phyloP scores from a whole-genome alignment of 2,329 filamentous ascomycete species.

The Scopulariopsis brevicaulis region DNA sequence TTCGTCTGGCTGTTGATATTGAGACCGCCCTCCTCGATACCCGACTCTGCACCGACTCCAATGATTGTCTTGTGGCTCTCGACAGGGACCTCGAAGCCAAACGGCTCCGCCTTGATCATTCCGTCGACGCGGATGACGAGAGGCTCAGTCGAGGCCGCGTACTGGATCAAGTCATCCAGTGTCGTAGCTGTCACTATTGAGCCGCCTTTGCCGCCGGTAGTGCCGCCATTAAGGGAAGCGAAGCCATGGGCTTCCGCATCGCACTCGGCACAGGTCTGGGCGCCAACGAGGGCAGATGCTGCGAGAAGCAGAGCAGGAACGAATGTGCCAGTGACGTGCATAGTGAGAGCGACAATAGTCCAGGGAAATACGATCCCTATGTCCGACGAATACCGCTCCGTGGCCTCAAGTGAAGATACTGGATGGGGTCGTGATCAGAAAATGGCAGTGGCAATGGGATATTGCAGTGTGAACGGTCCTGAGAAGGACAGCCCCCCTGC shows the following conservation, averaged over 20 bases:
- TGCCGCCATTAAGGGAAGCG: not conserved
- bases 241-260: not conserved
- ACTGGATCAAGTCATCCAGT: not conserved
- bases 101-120: not conserved
- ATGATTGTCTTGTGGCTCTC: slow-evolving; percentile 11
- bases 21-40: slow-evolving; percentile 9
- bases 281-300: not conserved
- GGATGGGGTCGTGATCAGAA: not conserved
- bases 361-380: not conserved
- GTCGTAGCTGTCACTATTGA: not conserved
- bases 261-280: not conserved
- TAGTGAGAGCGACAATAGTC: not conserved
- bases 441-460: not conserved
- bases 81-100: not conserved
- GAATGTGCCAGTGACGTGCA: not conserved
- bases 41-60: slow-evolving; percentile 8
- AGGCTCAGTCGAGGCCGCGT: not conserved
- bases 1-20: slow-evolving; percentile 8
- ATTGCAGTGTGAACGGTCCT: not conserved
- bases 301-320: not conserved
- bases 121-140: not conserved
- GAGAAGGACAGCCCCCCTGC: not conserved
- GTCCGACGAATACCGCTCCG: not conserved
- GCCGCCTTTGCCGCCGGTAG: not conserved
- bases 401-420: not conserved